Base-by-base conservation (phyloP, 1,139 yeast genomes). In the Saccharomyces hybrid region DNA sequence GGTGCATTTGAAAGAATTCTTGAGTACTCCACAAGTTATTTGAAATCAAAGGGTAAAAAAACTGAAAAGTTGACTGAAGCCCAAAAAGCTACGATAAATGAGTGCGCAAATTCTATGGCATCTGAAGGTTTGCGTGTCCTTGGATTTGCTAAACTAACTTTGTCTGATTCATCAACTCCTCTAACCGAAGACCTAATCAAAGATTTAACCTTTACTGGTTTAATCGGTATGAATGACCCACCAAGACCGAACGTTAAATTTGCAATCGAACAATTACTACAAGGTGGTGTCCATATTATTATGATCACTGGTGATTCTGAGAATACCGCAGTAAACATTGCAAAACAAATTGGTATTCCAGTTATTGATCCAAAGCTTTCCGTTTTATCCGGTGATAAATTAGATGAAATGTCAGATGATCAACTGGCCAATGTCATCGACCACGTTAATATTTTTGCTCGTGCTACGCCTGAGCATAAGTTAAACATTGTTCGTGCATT, bases 271-370 rank as follows among this genome's bases (percentile, higher is more conserved):
- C 75, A 82, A 59, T 77, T 93, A 58, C 78, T 89, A 78, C 83
- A 83, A 65, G 96, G 97, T 58, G 97, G 98, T 52, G 98, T 93
- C 46, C 95, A 89, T 68, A 90, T 93, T 14, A 87, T 93, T 52
- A 93, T 93, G 98, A 91, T 93, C 62, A 93, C 99, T 19, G 99
- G 99, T 62, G 99, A 93, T 71, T 81, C 91, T 48, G 97, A 91
- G 61, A 82, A 86, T 9, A 93, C 99, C 13, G 99, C 98, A 3
- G 73, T 80, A 16, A 85, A 88, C 59, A 90, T 95, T 69, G 99
- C 97, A 3, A 81, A 79, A 58, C 95, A 89, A 70, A 89, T 90
- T 63, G 98, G 98, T 31, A 89, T 93, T 78, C 96, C 96, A 1
- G 76, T 88, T 49, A 74, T 80, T 28, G 83, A 82, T 56, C 78